Evolutionary conservation across 2,329 filamentous ascomycete genomes (phyloP).

Genomic region (Claviceps sp.): DNA sequence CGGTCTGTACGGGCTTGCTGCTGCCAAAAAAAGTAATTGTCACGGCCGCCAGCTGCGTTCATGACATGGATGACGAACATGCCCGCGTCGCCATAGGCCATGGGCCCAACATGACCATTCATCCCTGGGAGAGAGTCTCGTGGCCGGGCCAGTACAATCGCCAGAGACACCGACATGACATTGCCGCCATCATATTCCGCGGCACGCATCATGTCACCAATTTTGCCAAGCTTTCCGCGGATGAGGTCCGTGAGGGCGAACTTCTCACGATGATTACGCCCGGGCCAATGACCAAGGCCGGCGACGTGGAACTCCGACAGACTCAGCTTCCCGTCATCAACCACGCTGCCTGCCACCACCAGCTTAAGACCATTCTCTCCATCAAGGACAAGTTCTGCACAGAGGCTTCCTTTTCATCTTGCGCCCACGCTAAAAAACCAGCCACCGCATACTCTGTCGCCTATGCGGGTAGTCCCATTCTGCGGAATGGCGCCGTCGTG

Average conservation of each 20-base stretch:
- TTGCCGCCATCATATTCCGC: neutral
- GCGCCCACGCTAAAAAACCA: no score
- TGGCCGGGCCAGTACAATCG: neutral
- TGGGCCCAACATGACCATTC: neutral
- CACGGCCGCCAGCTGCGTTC: constrained; percentile 3
- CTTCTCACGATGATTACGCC: no score
- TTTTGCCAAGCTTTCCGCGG: neutral
- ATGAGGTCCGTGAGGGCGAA: neutral
- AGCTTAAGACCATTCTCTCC: neutral
- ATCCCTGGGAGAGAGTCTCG: neutral
- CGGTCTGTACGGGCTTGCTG: neutral
- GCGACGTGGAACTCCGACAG: neutral
- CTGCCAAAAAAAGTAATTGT: neutral
- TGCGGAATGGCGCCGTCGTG: neutral
- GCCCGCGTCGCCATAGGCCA: neutral
- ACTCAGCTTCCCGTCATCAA: neutral
- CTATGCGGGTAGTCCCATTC: neutral
- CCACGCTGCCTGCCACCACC: neutral
- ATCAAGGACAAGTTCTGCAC: constrained; percentile 1
- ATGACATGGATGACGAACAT: neutral
- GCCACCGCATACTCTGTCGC: neutral
- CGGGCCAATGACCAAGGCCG: no score
- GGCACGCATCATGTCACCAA: neutral
- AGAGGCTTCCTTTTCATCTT: neutral
- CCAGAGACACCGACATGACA: neutral